phyloP scores from a whole-genome alignment of 257 asterid species.

The Solanum verrucosum region DNA sequence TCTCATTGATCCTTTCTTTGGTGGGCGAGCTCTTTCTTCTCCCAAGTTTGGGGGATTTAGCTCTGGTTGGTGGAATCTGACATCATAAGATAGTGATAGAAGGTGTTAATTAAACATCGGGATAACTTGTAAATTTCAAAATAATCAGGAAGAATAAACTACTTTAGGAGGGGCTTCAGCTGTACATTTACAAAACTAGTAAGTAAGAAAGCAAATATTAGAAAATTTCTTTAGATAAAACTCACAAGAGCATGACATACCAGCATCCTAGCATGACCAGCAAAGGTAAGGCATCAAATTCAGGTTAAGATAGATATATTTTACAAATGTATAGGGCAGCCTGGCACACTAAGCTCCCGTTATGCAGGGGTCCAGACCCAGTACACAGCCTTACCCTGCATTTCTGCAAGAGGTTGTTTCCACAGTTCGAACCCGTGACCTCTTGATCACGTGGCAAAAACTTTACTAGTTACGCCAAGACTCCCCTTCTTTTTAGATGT shows the following conservation, averaged over 20 bases:
- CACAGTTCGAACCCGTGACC: neutral
- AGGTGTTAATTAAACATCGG: neutral
- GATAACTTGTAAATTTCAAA: neutral
- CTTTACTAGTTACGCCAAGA: neutral
- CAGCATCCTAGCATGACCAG: neutral
- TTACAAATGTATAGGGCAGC: neutral
- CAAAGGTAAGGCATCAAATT: neutral
- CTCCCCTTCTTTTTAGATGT: neutral
- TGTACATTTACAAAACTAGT: neutral
- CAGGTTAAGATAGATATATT: neutral
- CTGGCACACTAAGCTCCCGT: neutral
- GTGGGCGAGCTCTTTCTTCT: conserved; percentile 42
- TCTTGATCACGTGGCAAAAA: neutral
- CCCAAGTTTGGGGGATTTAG: conserved; percentile 78
- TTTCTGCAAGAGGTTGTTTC: neutral
- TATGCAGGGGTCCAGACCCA: neutral
- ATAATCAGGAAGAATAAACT: neutral
- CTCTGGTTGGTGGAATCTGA: conserved; percentile 66
- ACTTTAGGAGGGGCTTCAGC: neutral
- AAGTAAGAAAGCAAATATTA: neutral
- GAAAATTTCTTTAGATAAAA: neutral
- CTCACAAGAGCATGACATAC: neutral
- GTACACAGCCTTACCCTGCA: neutral
- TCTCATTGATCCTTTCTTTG: conserved; percentile 26
- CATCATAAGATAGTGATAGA: conserved; percentile 3